phyloP scores from a whole-genome alignment of 2,329 filamentous ascomycete species.

The Penicillium nordicum region DNA sequence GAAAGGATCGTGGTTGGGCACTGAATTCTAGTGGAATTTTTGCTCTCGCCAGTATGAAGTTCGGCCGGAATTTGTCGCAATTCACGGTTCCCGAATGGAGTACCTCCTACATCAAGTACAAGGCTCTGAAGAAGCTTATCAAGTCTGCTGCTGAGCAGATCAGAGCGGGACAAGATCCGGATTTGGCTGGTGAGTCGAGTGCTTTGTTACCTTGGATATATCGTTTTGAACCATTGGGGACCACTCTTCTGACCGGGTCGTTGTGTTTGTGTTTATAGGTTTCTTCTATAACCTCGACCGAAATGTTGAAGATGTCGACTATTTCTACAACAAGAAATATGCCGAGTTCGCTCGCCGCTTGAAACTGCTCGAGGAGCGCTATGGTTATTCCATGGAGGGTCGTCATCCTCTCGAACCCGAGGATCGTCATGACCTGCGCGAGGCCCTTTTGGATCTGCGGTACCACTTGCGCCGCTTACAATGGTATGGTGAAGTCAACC shows the following conservation, averaged over 20 bases:
- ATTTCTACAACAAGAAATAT: constrained; percentile 96
- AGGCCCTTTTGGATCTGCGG: constrained; percentile 81
- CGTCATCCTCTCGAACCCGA: constrained; percentile 75
- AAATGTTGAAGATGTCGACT: constrained; percentile 94
- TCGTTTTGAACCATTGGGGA: constrained; percentile 6
- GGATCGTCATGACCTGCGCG: constrained; percentile 87
- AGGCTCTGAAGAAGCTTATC: constrained; percentile 82
- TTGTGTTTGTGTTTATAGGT: constrained; percentile 53
- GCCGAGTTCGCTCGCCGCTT: constrained; percentile 78
- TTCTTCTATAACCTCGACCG: constrained; percentile 97
- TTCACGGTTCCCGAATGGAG: constrained; percentile 53
- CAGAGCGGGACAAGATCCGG: constrained; percentile 69
- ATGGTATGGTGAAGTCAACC: constrained; percentile 97
- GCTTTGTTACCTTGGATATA: constrained; percentile 3
- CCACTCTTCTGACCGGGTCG: constrained; percentile 19
- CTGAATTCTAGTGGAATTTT: neutral
- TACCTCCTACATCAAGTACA: constrained; percentile 51
- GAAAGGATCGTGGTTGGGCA: neutral
- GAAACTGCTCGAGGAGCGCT: constrained; percentile 81
- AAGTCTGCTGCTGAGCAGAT: constrained; percentile 68
- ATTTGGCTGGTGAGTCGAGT: constrained; percentile 76
- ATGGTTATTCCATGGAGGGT: constrained; percentile 69
- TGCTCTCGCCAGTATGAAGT: constrained; percentile 44
- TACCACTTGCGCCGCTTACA: constrained; percentile 85
- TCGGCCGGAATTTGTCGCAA: constrained; percentile 48